Percentiles rank a stretch among this genome's conserved stretches.
Conservation (phyloP, 768 basidiomycete genomes). For the Chlorophyllum brunneum region DNA sequence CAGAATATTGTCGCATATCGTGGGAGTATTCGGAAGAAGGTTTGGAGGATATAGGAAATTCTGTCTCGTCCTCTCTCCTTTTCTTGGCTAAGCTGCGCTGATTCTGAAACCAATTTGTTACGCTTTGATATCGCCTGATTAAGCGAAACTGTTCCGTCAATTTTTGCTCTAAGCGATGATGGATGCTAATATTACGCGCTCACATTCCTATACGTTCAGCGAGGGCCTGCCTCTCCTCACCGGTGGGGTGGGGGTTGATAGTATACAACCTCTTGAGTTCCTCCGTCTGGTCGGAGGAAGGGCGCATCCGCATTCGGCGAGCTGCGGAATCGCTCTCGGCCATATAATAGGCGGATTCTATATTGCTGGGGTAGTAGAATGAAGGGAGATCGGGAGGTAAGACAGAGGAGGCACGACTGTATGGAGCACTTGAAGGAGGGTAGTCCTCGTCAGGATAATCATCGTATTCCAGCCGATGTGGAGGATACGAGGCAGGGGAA, state of each 20-base stretch:
- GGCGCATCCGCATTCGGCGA: conserved; percentile 50
- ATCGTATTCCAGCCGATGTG: conserved; percentile 16
- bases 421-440: conserved; percentile 14
- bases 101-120: conserved; percentile 88
- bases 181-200: conserved; percentile 31
- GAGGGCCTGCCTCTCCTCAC: conserved; percentile 62
- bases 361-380: conserved; percentile 42
- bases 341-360: conserved; percentile 47
- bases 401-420: conserved; percentile 28
- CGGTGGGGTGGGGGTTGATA: conserved; percentile 60
- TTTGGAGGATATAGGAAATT: conserved; percentile 26
- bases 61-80: conserved; percentile 54
- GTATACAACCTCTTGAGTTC: conserved; percentile 66
- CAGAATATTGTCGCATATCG: conserved; percentile 36
- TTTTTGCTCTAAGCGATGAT: conserved; percentile 22
- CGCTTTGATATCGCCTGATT: conserved; percentile 69
- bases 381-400: conserved; percentile 29
- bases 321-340: conserved; percentile 40
- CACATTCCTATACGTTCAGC: conserved; percentile 75
- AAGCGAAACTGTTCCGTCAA: conserved; percentile 28
- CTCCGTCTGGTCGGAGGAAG: conserved; percentile 61
- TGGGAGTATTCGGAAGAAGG: conserved; percentile 30
- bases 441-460: conserved; percentile 39
- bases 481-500: conserved; percentile 29
- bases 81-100: conserved; percentile 77